A percentile compares a stretch with the other conserved stretches of the same genome.
These are phyloP conservation scores for Suillus paluster DNA, from an alignment of 768 basidiomycete species.

Conservation along the genomic window DNA sequence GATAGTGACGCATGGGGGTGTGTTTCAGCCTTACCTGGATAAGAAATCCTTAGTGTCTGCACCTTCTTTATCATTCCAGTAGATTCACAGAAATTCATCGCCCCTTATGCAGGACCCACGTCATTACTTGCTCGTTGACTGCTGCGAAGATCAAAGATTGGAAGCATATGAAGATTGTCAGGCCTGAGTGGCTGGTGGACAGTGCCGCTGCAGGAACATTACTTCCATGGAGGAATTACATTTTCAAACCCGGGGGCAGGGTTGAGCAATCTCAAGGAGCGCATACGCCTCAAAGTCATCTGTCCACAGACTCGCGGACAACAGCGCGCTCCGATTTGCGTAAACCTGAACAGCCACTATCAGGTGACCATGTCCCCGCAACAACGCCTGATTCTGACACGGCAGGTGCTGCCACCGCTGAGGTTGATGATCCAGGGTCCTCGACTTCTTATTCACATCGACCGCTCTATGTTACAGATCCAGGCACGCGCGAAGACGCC, in stretches of 20 bases:
- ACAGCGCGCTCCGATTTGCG: not conserved
- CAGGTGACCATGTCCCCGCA: not conserved
- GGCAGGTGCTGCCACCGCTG: not conserved
- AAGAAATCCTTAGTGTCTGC: conserved; percentile 74
- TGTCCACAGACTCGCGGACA: conserved; percentile 4
- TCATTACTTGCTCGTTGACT: conserved; percentile 90
- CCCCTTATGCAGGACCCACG: conserved; percentile 67
- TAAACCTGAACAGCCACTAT: conserved; percentile 4
- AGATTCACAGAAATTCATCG: conserved; percentile 4
- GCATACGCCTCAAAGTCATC: conserved; percentile 11
- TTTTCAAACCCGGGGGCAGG: conserved; percentile 55
- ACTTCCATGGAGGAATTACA: conserved; percentile 81
- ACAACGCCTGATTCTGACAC: not conserved
- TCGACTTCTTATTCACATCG: conserved; percentile 18
- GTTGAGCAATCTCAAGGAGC: conserved; percentile 55
- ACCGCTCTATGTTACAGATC: conserved; percentile 47
- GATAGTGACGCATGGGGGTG: conserved; percentile 82
- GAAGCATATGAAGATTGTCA: conserved; percentile 86
- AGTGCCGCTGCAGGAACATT: conserved; percentile 70
- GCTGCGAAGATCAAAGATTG: conserved; percentile 90
- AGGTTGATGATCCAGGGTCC: not conserved
- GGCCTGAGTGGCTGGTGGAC: conserved; percentile 86
- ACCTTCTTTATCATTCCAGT: conserved; percentile 17
- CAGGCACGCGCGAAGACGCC: conserved; percentile 45
- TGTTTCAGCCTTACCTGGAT: conserved; percentile 83